Evolutionary conservation across 129 eudicot species (phyloP), one percentile per base, ranked within the genome.

Genomic region (Pulicaria dysenterica): DNA sequence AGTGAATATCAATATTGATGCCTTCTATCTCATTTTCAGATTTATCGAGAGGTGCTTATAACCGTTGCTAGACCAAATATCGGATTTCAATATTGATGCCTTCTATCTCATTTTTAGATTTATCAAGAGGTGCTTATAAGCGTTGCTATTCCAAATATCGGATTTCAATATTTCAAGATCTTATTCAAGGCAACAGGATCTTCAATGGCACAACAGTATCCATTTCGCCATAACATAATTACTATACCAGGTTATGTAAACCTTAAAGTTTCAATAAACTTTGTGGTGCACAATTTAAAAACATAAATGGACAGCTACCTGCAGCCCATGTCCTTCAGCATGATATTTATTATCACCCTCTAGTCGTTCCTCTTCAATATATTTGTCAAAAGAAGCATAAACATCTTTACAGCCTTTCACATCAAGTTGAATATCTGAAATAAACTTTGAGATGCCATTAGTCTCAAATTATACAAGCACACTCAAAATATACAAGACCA

Each of bases 311-410:
- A n/a, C 49, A 68, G 17, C 67, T 74, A 90, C 99, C 99, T 94
- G 97, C 73, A 94, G 86, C 66, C 97, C 99, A 70, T 88, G 83
- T 36, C 83, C 82, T 83, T 90, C 95, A 60, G 99, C 96, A 61
- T 94, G 97, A 36, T 94, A 94, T 65, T 88, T 94, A 73, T 94
- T 90, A 69, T 94, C 99, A 44, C 97, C 99, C 85, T 94, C 97
- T 11, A 94, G 96, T 10, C 89, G 89, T 81, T 94, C 99, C 76
- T 86, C 99, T 73, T 94, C 99, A 60, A 94, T 97, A 69, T 94
- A 94, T 86, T 94, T 90, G 86, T 94, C 99, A 62, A 94, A 94
- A 44, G 99, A 94, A 75, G 96, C 99, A 90, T 94, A 94, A 39
- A 94, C 88, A 90, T 94, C 99, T 62, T 75, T 69, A 65, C 97